Percentiles rank a stretch among this genome's conserved stretches.
Evolutionary conservation across 1,284 basidiomycete species (phyloP).

Genomic region (Malassezia restricta): DNA sequence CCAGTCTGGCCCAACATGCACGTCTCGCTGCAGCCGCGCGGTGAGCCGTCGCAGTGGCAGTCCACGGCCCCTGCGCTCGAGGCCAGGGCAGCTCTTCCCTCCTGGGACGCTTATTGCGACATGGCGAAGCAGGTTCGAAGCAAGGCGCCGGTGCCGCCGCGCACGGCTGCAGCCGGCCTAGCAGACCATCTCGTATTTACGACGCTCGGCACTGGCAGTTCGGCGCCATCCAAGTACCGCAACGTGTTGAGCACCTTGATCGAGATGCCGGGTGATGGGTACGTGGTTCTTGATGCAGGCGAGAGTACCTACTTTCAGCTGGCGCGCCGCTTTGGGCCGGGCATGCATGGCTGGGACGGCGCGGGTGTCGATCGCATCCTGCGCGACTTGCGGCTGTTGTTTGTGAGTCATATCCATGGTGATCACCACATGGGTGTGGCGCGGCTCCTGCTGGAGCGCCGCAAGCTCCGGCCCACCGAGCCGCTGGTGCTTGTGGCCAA

Average conservation of each 20-base stretch:
- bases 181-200: slow-evolving; percentile 55
- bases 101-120: slow-evolving; percentile 14
- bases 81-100: slow-evolving; percentile 15
- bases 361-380: slow-evolving; percentile 46
- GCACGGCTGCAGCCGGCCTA: not conserved
- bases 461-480: slow-evolving; percentile 50
- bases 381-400: slow-evolving; percentile 64
- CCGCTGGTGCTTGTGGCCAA: slow-evolving; percentile 61
- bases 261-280: slow-evolving; percentile 27
- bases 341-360: slow-evolving; percentile 4
- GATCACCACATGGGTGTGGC: slow-evolving; percentile 82
- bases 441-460: slow-evolving; percentile 62
- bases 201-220: slow-evolving; percentile 77
- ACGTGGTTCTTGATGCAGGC: slow-evolving; percentile 70
- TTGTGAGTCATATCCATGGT: slow-evolving; percentile 78
- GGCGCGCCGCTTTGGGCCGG: slow-evolving; percentile 59
- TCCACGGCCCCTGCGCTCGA: slow-evolving; percentile 42
- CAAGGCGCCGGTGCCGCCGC: slow-evolving; percentile 14
- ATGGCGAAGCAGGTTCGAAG: slow-evolving; percentile 22
- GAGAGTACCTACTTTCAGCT: slow-evolving; percentile 88
- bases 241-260: slow-evolving; percentile 41
- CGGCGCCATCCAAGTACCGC: slow-evolving; percentile 55
- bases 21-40: slow-evolving; percentile 21
- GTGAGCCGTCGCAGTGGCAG: slow-evolving; percentile 11
- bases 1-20: slow-evolving; percentile 14